Evolutionary conservation across 768 basidiomycete species (phyloP), one percentile per base, ranked within the genome.

Genomic region (Boletus rubroflammeus): DNA sequence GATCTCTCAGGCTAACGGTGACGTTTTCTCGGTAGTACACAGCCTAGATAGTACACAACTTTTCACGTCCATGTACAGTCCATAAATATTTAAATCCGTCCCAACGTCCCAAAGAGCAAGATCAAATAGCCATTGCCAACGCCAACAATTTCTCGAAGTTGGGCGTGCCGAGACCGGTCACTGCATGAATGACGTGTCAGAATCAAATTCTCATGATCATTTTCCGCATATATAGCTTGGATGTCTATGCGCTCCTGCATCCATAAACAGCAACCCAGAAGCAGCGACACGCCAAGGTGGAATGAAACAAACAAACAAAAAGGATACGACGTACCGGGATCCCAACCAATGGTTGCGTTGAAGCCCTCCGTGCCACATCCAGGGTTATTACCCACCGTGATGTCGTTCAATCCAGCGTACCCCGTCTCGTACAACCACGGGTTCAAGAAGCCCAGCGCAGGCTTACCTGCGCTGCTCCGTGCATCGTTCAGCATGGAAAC

Each of bases 401-500:
- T 78, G 58, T 88, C 86, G 51, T 82, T 85, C 51, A 86, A 71
- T 0, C 59, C 63, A 5, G 54, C 9, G 17, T 54, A 56, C 0
- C 72, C 73, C 19, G 38, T 55, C 14, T 60, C 49, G 62, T 88
- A 87, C 3, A 87, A 51, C 44, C 83, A 72, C 2, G 84, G 85
- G 65, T 87, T 87, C 55, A 88, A 70, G 69, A 86, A 86, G 0
- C 86, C 86, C n/a, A 88, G 69, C 25, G 83, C 52, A 10, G 68
- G 61, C 47, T 73, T 68, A 0, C 73, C 71, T 0, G 70, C 71
- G 3, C 69, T 67, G 25, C 85, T 65, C 8, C 83, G 78, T 2
- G 78, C 82, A 52, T 88, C 84, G 49, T 88, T 87, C 48, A 89
- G 68, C 57, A 89, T 76, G 3, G 85, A 76, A 17, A 88, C 73